Conservation (phyloP, 495 filamentous ascomycete genomes). For the Daldinia concentrica region DNA sequence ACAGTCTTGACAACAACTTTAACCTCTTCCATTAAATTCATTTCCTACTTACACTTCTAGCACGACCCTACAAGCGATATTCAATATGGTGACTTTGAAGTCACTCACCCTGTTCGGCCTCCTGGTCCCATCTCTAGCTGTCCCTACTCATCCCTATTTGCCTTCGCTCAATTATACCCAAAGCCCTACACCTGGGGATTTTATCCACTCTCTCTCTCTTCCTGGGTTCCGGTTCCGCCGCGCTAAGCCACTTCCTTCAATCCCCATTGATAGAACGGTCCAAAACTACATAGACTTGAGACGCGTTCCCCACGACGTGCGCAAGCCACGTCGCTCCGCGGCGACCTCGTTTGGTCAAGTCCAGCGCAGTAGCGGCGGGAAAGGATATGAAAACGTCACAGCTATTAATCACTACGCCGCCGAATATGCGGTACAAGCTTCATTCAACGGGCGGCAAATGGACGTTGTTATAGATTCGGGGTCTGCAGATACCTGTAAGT, state of each 20-base stretch:
- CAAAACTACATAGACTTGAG: conserved; percentile 17
- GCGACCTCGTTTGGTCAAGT: conserved; percentile 10
- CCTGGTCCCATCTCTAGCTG: not conserved
- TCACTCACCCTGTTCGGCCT: not conserved
- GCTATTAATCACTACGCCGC: conserved; percentile 50
- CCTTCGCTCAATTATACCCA: not conserved
- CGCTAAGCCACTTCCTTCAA: not conserved
- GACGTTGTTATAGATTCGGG: conserved; percentile 69
- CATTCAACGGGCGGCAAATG: conserved; percentile 43
- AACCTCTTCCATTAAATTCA: not conserved
- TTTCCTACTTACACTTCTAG: not conserved
- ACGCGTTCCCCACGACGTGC: conserved; percentile 6
- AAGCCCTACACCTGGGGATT: not conserved
- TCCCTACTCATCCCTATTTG: not conserved
- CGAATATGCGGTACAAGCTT: conserved; percentile 50
- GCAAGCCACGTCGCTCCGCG: conserved; percentile 14
- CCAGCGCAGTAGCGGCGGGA: conserved; percentile 24
- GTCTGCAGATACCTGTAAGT: conserved; percentile 67
- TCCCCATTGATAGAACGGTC: not conserved
- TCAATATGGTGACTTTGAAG: not conserved
- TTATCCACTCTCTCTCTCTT: not conserved
- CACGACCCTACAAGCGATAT: not conserved
- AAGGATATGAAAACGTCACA: conserved; percentile 52
- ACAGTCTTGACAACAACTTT: not conserved
- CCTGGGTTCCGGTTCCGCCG: not conserved